Evolutionary conservation across 305 asterid genomes (phyloP).

Genomic region (Lippia alba): DNA sequence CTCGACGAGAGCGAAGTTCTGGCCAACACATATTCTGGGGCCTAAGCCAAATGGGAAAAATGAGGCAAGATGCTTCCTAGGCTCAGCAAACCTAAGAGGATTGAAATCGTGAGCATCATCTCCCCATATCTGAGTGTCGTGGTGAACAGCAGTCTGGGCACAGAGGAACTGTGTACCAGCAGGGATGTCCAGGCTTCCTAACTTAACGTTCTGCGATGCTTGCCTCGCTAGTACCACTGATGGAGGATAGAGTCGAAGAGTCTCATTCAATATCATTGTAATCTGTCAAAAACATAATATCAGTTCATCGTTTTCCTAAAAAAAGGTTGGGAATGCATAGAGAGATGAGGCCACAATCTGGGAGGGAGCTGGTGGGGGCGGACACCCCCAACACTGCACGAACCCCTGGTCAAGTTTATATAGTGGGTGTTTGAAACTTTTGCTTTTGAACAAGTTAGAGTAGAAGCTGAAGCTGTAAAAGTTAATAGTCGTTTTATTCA

Average conservation of each 20-base stretch:
- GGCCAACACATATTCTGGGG: constrained; percentile 71
- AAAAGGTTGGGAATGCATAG: too few species aligned
- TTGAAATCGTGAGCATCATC: constrained; percentile 72
- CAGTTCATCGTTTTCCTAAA: constrained; percentile 9
- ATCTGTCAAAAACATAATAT: constrained; percentile 46
- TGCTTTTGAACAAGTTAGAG: too few species aligned
- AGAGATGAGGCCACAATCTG: too few species aligned
- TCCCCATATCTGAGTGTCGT: constrained; percentile 70
- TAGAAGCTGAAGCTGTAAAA: too few species aligned
- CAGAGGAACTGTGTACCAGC: constrained; percentile 66
- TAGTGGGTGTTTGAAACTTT: too few species aligned
- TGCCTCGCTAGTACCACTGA: constrained; percentile 53
- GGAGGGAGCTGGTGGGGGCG: too few species aligned
- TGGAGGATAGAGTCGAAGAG: constrained; percentile 76
- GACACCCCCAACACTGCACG: too few species aligned
- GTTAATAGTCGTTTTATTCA: not conserved
- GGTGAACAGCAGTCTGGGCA: constrained; percentile 69
- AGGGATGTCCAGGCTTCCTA: constrained; percentile 65
- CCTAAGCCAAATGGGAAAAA: constrained; percentile 79
- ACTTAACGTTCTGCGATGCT: constrained; percentile 48
- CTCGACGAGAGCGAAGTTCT: constrained; percentile 73
- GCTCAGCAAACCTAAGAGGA: constrained; percentile 59
- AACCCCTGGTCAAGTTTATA: too few species aligned
- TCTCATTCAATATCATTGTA: constrained; percentile 69
- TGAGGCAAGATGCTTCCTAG: constrained; percentile 63